Base-by-base conservation (phyloP, 768 basidiomycete species). In the Rickenella mellea region DNA sequence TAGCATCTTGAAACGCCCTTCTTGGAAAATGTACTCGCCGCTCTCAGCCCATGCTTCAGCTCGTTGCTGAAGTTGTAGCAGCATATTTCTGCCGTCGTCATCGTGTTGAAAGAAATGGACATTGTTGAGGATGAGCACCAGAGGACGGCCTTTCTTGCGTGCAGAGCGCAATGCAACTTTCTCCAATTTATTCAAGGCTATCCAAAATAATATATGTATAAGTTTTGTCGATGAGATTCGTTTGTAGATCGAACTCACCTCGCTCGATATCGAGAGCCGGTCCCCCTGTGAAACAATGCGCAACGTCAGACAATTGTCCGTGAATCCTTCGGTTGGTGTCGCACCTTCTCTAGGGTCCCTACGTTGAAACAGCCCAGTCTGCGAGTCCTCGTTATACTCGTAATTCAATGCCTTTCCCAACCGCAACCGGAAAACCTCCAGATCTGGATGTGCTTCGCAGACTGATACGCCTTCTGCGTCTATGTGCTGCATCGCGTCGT, bases 21-120 rank as follows among this genome's bases (percentile, higher is more conserved):
- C 41, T 30, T 39, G 29, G 44, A 24, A 27, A 19, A 22, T 33
- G 8, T 24, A 4, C 72, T 49, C 48, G 82, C 85, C 76, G 57
- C 81, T 78, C 9, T 83, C 80, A 5, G 83, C 79, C 88, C 92
- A 93, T 5, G 80, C 63, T 57, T 92, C 90, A 5, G 86, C 90
- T 42, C 79, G 73, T 54, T 87, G 86, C 55, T 92, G 91, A 14
- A 92, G 69, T 52, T 89, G 87, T 42, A 91, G 62, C n/a, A 96
- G 65, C 64, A 92, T 74, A 30, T 82, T 75, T 48, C 71, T 68
- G 0, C 89, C 88, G 21, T 76, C 78, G 8, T 83, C 83, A 48
- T 88, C 76, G 50, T 89, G 84, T 44, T 78, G 73, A 59, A 84
- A 80, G 54, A 71, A 73, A 49, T 85, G 80, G 4, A 78, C 61